These are phyloP conservation scores for Phytophthora capsici DNA, from an alignment of 352 stramenopile genomes.

Conservation along the genomic window DNA sequence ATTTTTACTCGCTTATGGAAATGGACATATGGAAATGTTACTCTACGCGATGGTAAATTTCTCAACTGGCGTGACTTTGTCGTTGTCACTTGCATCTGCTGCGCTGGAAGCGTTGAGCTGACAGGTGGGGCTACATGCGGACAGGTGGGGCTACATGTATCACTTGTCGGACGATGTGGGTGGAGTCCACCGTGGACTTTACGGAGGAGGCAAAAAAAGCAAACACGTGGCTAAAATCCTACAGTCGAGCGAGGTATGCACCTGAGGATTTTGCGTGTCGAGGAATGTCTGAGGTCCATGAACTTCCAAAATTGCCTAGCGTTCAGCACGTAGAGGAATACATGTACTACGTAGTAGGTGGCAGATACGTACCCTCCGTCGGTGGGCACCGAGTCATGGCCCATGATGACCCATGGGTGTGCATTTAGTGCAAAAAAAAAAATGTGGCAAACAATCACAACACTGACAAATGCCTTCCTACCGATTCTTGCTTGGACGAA, in stretches of 20 bases:
- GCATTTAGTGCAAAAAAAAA: too few species aligned
- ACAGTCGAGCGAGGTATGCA: constrained; percentile 5
- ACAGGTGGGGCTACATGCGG: neutral
- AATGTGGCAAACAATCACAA: constrained; percentile 8
- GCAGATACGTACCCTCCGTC: neutral
- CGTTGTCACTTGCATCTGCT: neutral
- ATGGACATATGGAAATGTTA: too few species aligned
- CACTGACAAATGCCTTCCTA: constrained; percentile 3
- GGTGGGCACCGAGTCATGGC: too few species aligned
- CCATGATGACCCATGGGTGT: too few species aligned
- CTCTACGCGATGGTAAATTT: neutral
- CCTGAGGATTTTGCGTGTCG: constrained; percentile 6
- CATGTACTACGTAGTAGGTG: too few species aligned
- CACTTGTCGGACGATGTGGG: constrained; percentile 2
- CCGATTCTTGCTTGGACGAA: constrained; percentile 25
- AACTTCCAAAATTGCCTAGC: neutral
- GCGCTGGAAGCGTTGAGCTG: neutral
- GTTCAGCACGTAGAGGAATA: too few species aligned
- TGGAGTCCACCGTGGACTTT: too few species aligned
- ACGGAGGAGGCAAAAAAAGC: neutral
- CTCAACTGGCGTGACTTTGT: constrained; percentile 5
- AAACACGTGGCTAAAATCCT: neutral
- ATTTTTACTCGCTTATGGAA: too few species aligned
- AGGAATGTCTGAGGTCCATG: neutral
- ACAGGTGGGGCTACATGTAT: neutral